Evolutionary conservation across 202 grass and related monocot genomes (phyloP), one percentile per base, ranked within the genome.

Genomic region (Saccharum hybrid): DNA sequence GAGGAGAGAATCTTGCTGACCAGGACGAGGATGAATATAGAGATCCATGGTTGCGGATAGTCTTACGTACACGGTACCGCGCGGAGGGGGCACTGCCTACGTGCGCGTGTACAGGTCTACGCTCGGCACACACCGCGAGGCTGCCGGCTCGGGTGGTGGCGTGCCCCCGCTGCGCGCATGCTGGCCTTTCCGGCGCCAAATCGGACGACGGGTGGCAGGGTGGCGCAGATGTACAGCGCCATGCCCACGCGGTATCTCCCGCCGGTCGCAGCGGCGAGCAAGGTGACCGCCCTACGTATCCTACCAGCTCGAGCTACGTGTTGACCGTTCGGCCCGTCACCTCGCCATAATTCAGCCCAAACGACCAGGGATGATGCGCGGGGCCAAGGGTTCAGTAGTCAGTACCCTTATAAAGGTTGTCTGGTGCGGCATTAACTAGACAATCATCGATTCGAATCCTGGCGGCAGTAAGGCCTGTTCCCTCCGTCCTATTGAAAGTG

Each of bases 161-260:
- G 48, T 56, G 72, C 15, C 6, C 3, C 72, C 38, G 71, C 34
- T 67, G 72, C 37, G 10, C 23, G 49, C 2, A 3, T 76, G 73
- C 8, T 10, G 63, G 28, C 63, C 65, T 77, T 34, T 43, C 48
- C 73, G 39, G 63, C 63, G 63, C 40, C 64, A 46, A 46, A 75
- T 30, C 36, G 72, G 82, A 31, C 49, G 46, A 76, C 6, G 48
- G 49, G 63, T 22, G 39, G 62, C 71, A 15, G 36, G 34, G 1
- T 2, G 73, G 36, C n/a, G 26, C 46, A 68, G 68, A 9, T 4
- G 46, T 26, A 68, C 45, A 64, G 38, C 10, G 15, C n/a, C 52
- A 8, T 21, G 19, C 54, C 36, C 36, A 22, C 36, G 72, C 65
- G 49, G 49, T 8, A 59, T 69, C 63, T 68, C 4, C 22, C 14